Evolutionary conservation across 768 basidiomycete genomes (phyloP).

Genomic region (Floccularia luteovirens): DNA sequence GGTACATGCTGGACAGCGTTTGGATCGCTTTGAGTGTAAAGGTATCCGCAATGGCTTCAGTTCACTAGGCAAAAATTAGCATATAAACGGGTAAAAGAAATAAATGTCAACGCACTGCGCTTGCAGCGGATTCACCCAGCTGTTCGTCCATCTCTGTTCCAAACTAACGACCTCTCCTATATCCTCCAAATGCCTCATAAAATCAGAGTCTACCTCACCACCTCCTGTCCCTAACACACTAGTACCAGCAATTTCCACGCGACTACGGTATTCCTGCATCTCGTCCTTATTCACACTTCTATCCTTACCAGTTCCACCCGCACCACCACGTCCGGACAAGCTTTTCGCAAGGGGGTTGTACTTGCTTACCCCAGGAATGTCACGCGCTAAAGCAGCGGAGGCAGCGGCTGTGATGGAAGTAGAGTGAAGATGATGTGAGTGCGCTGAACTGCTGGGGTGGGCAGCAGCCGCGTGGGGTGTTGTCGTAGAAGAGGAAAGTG

Average conservation of each 20-base stretch:
- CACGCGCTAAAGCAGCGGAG: conserved; percentile 80
- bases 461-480: conserved; percentile 32
- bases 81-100: background rate
- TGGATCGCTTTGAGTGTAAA: conserved; percentile 88
- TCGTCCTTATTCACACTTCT: conserved; percentile 67
- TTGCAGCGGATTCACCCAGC: conserved; percentile 67
- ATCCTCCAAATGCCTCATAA: conserved; percentile 56
- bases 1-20: conserved; percentile 89
- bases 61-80: conserved; percentile 43
- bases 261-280: conserved; percentile 67
- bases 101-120: conserved; percentile 42
- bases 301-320: conserved; percentile 45
- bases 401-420: conserved; percentile 87
- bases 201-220: conserved; percentile 64
- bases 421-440: conserved; percentile 70
- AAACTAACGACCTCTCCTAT: conserved; percentile 58
- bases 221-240: conserved; percentile 49
- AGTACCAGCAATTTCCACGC: conserved; percentile 56
- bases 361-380: conserved; percentile 77
- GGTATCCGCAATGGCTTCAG: conserved; percentile 87
- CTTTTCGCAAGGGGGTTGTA: conserved; percentile 57
- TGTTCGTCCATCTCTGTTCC: conserved; percentile 75
- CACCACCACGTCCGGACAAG: conserved; percentile 30
- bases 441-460: conserved; percentile 38
- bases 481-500: conserved; percentile 59